Evolutionary conservation across 2,329 filamentous ascomycete species (phyloP).

Genomic region (Penicillium thymicola): DNA sequence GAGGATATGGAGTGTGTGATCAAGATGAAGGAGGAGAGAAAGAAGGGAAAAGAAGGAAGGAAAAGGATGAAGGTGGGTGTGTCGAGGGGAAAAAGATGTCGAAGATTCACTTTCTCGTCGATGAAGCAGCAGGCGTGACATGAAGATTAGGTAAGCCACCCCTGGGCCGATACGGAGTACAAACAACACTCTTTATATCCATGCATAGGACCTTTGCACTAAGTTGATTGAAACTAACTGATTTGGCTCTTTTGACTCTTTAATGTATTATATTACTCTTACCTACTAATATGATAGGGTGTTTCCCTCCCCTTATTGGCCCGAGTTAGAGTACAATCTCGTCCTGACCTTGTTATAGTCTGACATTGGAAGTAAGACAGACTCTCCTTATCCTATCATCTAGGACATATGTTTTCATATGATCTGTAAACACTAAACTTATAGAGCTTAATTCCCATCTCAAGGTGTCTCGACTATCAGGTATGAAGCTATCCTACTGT

Average conservation of each 20-base stretch:
- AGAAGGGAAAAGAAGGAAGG: constrained; percentile 11
- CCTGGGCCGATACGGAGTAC: constrained; percentile 5
- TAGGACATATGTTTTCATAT: not conserved
- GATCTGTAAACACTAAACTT: not conserved
- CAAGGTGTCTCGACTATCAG: not conserved
- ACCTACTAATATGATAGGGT: not conserved
- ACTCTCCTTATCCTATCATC: not conserved
- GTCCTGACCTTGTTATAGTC: not conserved
- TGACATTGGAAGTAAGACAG: not conserved
- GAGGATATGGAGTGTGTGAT: not conserved
- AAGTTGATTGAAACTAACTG: not conserved
- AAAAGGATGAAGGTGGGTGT: constrained; percentile 2
- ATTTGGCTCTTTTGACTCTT: not conserved
- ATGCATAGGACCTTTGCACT: not conserved
- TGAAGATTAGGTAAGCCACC: constrained; percentile 23
- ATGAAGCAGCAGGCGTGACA: constrained; percentile 24
- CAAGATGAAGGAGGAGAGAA: constrained; percentile 8
- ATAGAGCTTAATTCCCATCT: not conserved
- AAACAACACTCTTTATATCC: not conserved
- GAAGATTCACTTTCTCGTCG: constrained; percentile 20
- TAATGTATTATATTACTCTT: not conserved
- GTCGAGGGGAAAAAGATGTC: constrained; percentile 19
- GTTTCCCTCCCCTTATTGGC: not conserved
- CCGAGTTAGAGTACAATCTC: not conserved
- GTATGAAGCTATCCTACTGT: not conserved